Evolutionary conservation across 768 basidiomycete genomes (phyloP), one percentile per base, ranked within the genome.

Genomic region (Dendrothele bispora): DNA sequence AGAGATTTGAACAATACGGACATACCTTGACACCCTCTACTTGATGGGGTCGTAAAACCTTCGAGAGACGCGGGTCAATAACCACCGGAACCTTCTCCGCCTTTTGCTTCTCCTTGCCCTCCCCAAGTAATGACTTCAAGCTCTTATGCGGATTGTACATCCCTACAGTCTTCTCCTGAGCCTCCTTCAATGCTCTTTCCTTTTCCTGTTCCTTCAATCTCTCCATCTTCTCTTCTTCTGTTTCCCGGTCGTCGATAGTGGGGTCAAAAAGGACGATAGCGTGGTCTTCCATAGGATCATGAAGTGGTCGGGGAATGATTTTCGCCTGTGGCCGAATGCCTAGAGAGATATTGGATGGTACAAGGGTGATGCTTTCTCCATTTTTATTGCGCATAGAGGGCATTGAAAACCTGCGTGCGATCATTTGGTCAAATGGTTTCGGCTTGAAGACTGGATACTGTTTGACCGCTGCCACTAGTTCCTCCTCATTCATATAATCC

Each of bases 181-280:
- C 86, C 46, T 84, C 87, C 52, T 81, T 78, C 43, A 70, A 72
- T 8, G 80, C 82, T 46, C 74, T 78, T 51, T 77, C 77, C 60
- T 79, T 87, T 26, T 73, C 80, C 59, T 88, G 87, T 58, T 87
- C 83, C 60, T 84, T 86, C 58, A 86, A 79, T 29, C 88, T 73
- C 49, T 83, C 85, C 62, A 74, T 82, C 57, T 77, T 76, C 61
- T 93, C 92, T 58, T 93, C 88, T 59, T 92, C 89, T 1, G 92
- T 92, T 65, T 95, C 93, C 54, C 87, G 72, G 60, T 90, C 87
- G 61, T 99, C 94, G 39, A 95, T 84, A 0, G 97, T 98, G 1
- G 97, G 97, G 59, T 98, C 97, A 62, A 91, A 99, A 12, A 98
- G 69, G 3, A 99, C 95, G 51, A 99, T 97, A 1, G 95, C 94